Percentiles rank a stretch among this genome's conserved stretches.
phyloP scores from a whole-genome alignment of 2,329 filamentous ascomycete genomes.

The Colletotrichum chrysophilum region DNA sequence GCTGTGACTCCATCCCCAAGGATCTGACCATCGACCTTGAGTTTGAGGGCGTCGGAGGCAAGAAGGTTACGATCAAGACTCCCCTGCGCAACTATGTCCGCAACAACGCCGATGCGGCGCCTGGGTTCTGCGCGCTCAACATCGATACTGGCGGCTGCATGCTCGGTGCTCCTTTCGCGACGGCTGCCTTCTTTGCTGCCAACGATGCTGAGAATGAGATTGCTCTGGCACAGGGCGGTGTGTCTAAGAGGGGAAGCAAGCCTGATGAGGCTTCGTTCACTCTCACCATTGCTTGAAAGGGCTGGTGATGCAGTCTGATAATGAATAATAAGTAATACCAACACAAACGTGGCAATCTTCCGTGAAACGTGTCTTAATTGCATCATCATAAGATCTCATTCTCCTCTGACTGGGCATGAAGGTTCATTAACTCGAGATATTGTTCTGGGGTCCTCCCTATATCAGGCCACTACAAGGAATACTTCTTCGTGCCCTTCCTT shows the following conservation, averaged over 20 bases:
- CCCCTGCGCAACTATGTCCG: slow-evolving; percentile 16
- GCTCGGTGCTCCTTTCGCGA: slow-evolving; percentile 4
- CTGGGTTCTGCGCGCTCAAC: not conserved
- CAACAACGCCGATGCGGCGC: not conserved
- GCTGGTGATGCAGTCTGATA: not conserved
- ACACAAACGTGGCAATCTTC: not conserved
- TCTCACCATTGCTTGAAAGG: not conserved
- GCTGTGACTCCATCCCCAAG: not conserved
- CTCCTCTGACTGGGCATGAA: no score
- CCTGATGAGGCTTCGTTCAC: not conserved
- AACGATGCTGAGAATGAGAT: slow-evolving; percentile 5
- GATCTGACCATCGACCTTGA: slow-evolving; percentile 10
- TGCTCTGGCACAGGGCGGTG: slow-evolving; percentile 4
- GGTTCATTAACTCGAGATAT: no score
- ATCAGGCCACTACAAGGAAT: not conserved
- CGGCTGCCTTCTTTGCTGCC: slow-evolving; percentile 3
- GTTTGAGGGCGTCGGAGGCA: not conserved
- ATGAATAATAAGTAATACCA: not conserved
- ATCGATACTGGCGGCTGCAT: slow-evolving; percentile 5
- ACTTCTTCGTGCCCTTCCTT: slow-evolving; percentile 25
- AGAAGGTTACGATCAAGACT: slow-evolving; percentile 3
- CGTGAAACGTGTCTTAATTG: not conserved
- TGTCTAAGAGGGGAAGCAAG: not conserved
- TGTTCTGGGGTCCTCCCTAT: no score
- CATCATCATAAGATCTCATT: not conserved